phyloP scores from a whole-genome alignment of 306 rosid species.

The Pueraria montana region DNA sequence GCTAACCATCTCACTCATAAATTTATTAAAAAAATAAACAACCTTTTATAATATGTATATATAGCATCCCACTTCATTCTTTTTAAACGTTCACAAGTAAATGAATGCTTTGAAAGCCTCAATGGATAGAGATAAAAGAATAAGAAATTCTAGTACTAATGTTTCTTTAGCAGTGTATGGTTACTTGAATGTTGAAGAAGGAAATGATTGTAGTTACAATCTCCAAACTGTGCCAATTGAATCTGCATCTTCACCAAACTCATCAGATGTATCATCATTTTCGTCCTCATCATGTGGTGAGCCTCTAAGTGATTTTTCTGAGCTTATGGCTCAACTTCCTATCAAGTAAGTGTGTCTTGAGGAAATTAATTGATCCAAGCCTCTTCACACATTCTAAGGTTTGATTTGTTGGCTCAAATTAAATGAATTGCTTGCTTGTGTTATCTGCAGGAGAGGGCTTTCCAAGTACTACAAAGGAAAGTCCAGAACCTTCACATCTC shows the following conservation, averaged over 20 bases:
- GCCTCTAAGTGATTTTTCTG: constrained; percentile 39
- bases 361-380: neutral
- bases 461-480: constrained; percentile 56
- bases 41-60: neutral
- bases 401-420: neutral
- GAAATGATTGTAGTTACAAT: neutral
- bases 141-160: neutral
- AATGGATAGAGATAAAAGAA: constrained; percentile 15
- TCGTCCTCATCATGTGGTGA: neutral
- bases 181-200: constrained; percentile 10
- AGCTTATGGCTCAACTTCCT: constrained; percentile 38
- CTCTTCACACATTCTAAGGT: neutral
- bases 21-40: neutral
- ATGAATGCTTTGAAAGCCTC: neutral
- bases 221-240: constrained; percentile 35
- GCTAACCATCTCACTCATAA: neutral
- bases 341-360: constrained; percentile 40
- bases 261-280: constrained; percentile 27
- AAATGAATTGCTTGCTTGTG: neutral
- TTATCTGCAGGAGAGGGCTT: constrained; percentile 55
- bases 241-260: constrained; percentile 39
- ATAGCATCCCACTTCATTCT: neutral
- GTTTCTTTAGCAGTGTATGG: constrained; percentile 17
- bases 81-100: neutral
- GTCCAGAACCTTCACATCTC: constrained; percentile 53